Conservation (phyloP, 2,329 filamentous ascomycete genomes). For the Hymenoscyphus fraxineus region DNA sequence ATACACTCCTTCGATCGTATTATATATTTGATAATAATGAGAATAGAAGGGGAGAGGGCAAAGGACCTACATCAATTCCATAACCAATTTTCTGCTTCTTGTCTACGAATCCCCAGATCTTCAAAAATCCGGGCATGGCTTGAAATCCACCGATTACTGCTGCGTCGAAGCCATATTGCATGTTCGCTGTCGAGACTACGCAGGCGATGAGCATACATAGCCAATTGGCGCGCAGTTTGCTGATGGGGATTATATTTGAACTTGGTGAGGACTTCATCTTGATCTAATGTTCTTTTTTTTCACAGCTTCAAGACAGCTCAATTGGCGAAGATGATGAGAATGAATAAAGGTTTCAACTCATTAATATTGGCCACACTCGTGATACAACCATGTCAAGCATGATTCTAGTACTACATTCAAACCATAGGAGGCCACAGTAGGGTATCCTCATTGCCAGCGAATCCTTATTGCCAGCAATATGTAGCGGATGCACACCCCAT, state of each 20-base stretch:
- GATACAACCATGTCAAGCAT: too few species aligned
- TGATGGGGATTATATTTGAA: slow-evolving; percentile 6
- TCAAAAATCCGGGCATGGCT: slow-evolving; percentile 49
- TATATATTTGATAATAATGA: too few species aligned
- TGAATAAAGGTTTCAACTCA: too few species aligned
- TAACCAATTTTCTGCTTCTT: slow-evolving; percentile 18
- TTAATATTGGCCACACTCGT: too few species aligned
- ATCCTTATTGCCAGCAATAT: too few species aligned
- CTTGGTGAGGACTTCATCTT: not conserved
- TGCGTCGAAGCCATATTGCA: slow-evolving; percentile 51
- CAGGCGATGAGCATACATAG: slow-evolving; percentile 10
- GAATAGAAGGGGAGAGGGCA: not conserved
- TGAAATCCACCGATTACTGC: slow-evolving; percentile 44
- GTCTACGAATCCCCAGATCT: slow-evolving; percentile 45
- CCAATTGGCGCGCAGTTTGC: slow-evolving; percentile 6
- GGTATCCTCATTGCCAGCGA: too few species aligned
- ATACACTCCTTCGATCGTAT: not conserved
- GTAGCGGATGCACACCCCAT: not conserved
- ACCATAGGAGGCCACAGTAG: too few species aligned
- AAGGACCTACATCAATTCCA: slow-evolving; percentile 16
- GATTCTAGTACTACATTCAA: too few species aligned
- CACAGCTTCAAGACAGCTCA: not conserved
- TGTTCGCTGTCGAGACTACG: slow-evolving; percentile 9
- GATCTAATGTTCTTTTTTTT: not conserved
- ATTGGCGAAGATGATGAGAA: not conserved